These are phyloP conservation scores for Nigrospora osmanthi DNA, from an alignment of 2,329 filamentous ascomycete species.

Conservation along the genomic window DNA sequence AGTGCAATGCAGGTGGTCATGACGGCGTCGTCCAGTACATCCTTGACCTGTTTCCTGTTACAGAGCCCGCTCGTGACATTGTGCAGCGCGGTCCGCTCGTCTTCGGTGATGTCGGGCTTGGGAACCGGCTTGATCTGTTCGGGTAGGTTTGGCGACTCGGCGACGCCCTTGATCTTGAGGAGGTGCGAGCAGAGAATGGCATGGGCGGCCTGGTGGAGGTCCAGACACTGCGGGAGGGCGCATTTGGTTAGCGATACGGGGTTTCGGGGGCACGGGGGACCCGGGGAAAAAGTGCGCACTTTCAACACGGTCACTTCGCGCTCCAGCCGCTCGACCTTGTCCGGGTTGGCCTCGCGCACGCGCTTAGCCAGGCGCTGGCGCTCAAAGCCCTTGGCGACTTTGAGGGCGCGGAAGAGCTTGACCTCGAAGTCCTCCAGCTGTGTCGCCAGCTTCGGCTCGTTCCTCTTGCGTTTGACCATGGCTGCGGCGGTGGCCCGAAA, in stretches of 20 bases:
- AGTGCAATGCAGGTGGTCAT: slow-evolving; percentile 40
- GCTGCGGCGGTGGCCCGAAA: too few species aligned
- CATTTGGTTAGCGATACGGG: not conserved
- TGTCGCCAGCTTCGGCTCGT: slow-evolving; percentile 35
- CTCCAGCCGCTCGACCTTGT: slow-evolving; percentile 53
- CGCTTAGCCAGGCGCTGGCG: slow-evolving; percentile 65
- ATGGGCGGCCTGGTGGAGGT: slow-evolving; percentile 48
- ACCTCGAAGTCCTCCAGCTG: slow-evolving; percentile 48
- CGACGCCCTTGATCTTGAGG: slow-evolving; percentile 44
- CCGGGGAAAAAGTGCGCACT: slow-evolving; percentile 24
- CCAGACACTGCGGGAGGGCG: slow-evolving; percentile 37
- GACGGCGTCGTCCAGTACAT: slow-evolving; percentile 39
- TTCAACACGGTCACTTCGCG: slow-evolving; percentile 51
- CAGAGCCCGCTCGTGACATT: slow-evolving; percentile 53
- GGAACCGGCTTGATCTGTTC: slow-evolving; percentile 37
- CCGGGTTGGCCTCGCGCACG: slow-evolving; percentile 38
- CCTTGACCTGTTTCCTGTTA: slow-evolving; percentile 42
- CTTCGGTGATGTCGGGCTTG: slow-evolving; percentile 42
- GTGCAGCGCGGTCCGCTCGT: slow-evolving; percentile 43
- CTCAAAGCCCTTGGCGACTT: slow-evolving; percentile 68
- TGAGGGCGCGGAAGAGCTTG: slow-evolving; percentile 59
- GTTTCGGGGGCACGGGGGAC: too few species aligned
- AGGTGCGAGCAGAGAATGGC: slow-evolving; percentile 48
- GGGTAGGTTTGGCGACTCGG: slow-evolving; percentile 42
- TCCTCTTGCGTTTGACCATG: slow-evolving; percentile 54